Conservation (phyloP, 2,329 filamentous ascomycete genomes). For the Penicillium sp. region DNA sequence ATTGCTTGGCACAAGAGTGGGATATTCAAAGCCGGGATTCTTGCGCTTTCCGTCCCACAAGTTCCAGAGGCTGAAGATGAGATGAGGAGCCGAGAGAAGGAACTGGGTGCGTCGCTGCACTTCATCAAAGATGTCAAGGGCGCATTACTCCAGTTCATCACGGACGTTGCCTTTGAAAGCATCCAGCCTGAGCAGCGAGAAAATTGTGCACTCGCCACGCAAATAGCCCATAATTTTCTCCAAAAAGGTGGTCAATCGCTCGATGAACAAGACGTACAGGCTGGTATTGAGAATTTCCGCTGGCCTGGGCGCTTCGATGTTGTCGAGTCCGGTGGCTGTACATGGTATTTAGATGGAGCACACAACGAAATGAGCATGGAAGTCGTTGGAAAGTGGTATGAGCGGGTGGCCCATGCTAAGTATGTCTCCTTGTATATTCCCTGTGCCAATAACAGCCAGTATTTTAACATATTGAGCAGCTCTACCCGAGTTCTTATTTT, state of each 20-base stretch:
- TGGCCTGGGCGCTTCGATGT: slow-evolving; percentile 35
- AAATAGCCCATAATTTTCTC: slow-evolving; percentile 7
- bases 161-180: slow-evolving; percentile 41
- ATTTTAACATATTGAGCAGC: background rate
- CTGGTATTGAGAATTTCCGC: slow-evolving; percentile 22
- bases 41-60: slow-evolving; percentile 60
- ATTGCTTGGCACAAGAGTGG: slow-evolving; percentile 76
- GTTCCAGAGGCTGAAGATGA: slow-evolving; percentile 4
- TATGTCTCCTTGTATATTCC: background rate
- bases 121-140: slow-evolving; percentile 11
- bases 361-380: slow-evolving; percentile 41
- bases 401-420: background rate
- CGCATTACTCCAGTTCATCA: background rate
- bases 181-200: slow-evolving; percentile 40
- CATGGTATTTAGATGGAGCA: slow-evolving; percentile 42
- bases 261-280: slow-evolving; percentile 15
- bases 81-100: background rate
- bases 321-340: slow-evolving; percentile 9
- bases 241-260: slow-evolving; percentile 4
- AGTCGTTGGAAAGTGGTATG: slow-evolving; percentile 37
- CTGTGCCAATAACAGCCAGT: background rate
- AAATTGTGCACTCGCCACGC: slow-evolving; percentile 20
- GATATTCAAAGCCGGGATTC: slow-evolving; percentile 62
- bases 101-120: background rate
- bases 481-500: slow-evolving; percentile 2